Evolutionary conservation across 805 yeast genomes (phyloP), one percentile per base, ranked within the genome.

Genomic region (Lipomyces mesembrius): DNA sequence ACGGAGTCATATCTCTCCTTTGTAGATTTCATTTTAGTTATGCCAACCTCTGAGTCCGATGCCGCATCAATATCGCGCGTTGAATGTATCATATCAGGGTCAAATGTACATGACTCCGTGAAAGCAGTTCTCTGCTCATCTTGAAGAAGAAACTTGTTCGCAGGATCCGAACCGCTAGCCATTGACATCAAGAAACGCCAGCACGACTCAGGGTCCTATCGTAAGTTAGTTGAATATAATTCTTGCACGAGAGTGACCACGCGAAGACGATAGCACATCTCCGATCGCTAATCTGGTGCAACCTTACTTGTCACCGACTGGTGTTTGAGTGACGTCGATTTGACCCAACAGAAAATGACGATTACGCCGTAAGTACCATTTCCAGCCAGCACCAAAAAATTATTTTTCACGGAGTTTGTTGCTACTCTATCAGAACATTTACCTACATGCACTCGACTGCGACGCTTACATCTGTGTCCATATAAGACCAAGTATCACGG

Each of bases 151-250:
- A 27, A 17, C 20, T 34, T 27, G 57, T 37, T 54, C 8, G 39
- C 57, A 29, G 57, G 57, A 29, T 54, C 57, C 11, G 57, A 32
- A 14, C 37, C 9, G 11, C 37, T n/a, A 12, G 57, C 20, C 57
- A 54, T 54, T 12, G 2, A n/a, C 22, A 43, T 43, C 22, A 43
- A 43, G 8, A 43, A 43, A 17, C 22, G n/a, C 20, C 20, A 0
- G 11, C 22, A 43, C 22, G n/a, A 9, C 11, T 43, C 22, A 43
- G 49, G 3, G 11, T 43, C 11, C 9, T 17, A 43, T 43, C 22
- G 49, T 11, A 11, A 11, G 39, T 37, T 14, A 12, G 14, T 11
- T 37, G 39, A 37, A 6, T 43, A 8, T 7, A n/a, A 2, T 1
- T 7, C 22, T n/a, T n/a, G 49, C 49, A 43, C 49, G 49, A 17